A percentile compares a stretch with the other conserved stretches of the same genome.
Evolutionary conservation across 495 filamentous ascomycete genomes (phyloP).

Genomic region (Aeminium ludgeri): DNA sequence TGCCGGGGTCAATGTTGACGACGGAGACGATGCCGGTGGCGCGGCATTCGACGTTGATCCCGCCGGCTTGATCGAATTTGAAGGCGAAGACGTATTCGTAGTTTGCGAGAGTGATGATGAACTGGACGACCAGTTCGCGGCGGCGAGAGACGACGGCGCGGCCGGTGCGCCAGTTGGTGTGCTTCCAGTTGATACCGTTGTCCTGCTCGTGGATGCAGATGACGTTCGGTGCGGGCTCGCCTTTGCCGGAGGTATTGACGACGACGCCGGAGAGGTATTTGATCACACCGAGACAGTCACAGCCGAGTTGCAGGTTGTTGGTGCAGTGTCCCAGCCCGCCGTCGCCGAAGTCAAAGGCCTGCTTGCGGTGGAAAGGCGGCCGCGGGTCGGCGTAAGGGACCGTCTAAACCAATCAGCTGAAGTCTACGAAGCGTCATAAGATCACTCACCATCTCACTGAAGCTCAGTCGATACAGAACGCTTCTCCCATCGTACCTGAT

Average conservation of each 20-base stretch:
- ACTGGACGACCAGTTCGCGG: slow-evolving; percentile 22
- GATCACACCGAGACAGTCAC: slow-evolving; percentile 22
- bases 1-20: slow-evolving; percentile 23
- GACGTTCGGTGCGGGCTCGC: slow-evolving; percentile 23
- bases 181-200: slow-evolving; percentile 24
- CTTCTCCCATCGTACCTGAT: slow-evolving; percentile 51
- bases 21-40: slow-evolving; percentile 23
- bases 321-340: slow-evolving; percentile 20
- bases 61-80: slow-evolving; percentile 19
- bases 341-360: slow-evolving; percentile 25
- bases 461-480: slow-evolving; percentile 50
- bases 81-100: slow-evolving; percentile 25
- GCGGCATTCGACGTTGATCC: slow-evolving; percentile 20
- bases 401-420: background rate
- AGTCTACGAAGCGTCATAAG: slow-evolving; percentile 17
- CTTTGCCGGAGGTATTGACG: slow-evolving; percentile 38
- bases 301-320: slow-evolving; percentile 23
- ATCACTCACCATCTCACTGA: slow-evolving; percentile 63
- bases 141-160: slow-evolving; percentile 18
- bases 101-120: slow-evolving; percentile 24
- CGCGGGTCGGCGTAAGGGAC: slow-evolving; percentile 27
- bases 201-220: slow-evolving; percentile 23
- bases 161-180: slow-evolving; percentile 37
- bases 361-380: slow-evolving; percentile 22
- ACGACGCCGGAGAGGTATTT: slow-evolving; percentile 42